Evolutionary conservation across 1,284 basidiomycete genomes (phyloP), one percentile per base, ranked within the genome.

Genomic region (Coniferiporia weirii): DNA sequence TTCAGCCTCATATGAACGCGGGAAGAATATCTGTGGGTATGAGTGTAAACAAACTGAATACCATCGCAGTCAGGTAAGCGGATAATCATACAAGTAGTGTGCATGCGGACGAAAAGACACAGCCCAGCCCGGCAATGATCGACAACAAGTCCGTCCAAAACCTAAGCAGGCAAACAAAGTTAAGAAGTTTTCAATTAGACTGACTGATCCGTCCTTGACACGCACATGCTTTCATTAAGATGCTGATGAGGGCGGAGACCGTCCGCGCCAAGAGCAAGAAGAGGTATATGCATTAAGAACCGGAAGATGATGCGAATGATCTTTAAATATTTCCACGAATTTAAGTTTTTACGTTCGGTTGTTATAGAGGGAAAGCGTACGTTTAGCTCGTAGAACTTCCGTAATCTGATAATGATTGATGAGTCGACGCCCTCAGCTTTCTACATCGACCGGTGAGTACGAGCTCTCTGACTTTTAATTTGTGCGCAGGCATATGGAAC

Each of bases 351-450:
- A 49, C 22, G 15, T 45, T 19, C 44, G 17, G 34, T 52, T 32
- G 6, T 35, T 15, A 47, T 49, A 49, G 10, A 3, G 15, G 47
- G 22, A 40, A 12, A 4, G 72, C 85, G 44, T 64, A 91, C 88
- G 64, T 91, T 91, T 49, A 91, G 70, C 67, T 91, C 89, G 47
- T 87, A 85, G 68, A 89, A 91, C 63, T 85, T 89, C 15, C 84
- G 85, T 49, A 91, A 71, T 19, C 87, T 80, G 43, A 89, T 76
- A 50, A 91, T 76, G 1, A 85, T 87, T 35, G 66, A 72, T 17
- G 65, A 75, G 54, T 91, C 88, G 9, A 89, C 84, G 4, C 79
- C 78, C 66, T 84, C 79, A 48, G 66, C 70, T 70, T 80, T 76
- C 80, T 82, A 57, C 12, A 35, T 3, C 3, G 19, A 22, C 8